Evolutionary conservation across 2,329 filamentous ascomycete species (phyloP), one percentile per base, ranked within the genome.

Genomic region (Trichophyton benhamiae): DNA sequence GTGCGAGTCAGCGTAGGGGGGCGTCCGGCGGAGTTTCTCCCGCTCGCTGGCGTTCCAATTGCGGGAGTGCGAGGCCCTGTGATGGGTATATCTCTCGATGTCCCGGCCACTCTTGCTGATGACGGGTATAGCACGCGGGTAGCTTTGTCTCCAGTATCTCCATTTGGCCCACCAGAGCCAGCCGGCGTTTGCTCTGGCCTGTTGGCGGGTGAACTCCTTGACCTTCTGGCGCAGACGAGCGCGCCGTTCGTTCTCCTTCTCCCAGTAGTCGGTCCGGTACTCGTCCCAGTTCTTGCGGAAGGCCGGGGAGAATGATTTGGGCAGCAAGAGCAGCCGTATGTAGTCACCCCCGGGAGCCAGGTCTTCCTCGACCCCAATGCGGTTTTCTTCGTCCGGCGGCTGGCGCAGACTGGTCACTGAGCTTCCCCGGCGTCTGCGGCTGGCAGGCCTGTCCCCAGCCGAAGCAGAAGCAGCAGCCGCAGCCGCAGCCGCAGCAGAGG

Each of bases 201-300:
- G 61, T 63, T 87, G 84, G 17, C 82, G 80, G 67, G 91, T 86
- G 36, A 83, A 82, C 59, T 84, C 81, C 64, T 85, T 83, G 58
- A 96, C 77, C 70, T 88, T 88, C 49, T 80, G 76, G 22, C 89
- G 82, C 25, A 96, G 78, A 62, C 88, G 77, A 2, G 87, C 83
- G 11, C 94, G 85, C 1, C 92, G 86, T 72, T 95, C 90, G 70
- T 99, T 99, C 73, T 99, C 94, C 64, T 86, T 86, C 68, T 96
- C 92, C 94, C 94, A 99, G 75, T 96, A 99, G 63, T 96, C 91
- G 38, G 87, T 86, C 60, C 94, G 83, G 74, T 95, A 99, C 15
- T 92, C 80, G 70, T 99, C 94, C 94, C 94, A 99, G 66, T 96
- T 95, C 72, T 97, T 91, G 20, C 94, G 83, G 70, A 99, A 99